A percentile compares a stretch with the other conserved stretches of the same genome.
phyloP scores from a whole-genome alignment of 345 rosid genomes.

The Rhodomyrtus tomentosa region DNA sequence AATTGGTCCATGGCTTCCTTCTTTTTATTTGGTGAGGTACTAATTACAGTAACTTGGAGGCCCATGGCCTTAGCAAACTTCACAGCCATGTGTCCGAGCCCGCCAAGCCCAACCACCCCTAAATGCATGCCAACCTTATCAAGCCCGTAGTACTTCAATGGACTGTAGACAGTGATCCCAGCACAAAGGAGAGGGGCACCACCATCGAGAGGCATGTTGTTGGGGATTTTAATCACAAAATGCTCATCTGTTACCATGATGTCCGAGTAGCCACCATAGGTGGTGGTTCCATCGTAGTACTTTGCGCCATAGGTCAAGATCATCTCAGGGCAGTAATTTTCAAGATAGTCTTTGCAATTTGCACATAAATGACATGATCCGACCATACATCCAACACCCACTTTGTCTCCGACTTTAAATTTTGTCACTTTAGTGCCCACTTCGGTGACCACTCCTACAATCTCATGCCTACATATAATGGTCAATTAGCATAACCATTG shows the following conservation, averaged over 20 bases:
- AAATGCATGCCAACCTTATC: conserved; percentile 19
- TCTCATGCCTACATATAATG: conserved; percentile 20
- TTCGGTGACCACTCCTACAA: conserved; percentile 23
- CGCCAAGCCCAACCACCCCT: conserved; percentile 43
- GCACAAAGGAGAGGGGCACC: conserved; percentile 64
- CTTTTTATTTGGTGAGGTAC: conserved; percentile 32
- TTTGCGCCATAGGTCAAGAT: neutral
- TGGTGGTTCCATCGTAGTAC: conserved; percentile 15
- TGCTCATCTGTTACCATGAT: conserved; percentile 39
- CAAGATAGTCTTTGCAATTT: neutral
- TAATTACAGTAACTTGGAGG: conserved; percentile 30
- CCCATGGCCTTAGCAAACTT: conserved; percentile 46
- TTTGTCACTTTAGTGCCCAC: conserved; percentile 26
- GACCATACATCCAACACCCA: conserved; percentile 28
- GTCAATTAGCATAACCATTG: neutral
- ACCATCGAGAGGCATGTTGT: conserved; percentile 35
- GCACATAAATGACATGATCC: conserved; percentile 15
- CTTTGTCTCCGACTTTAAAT: conserved; percentile 30
- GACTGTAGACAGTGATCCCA: conserved; percentile 63
- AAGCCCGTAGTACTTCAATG: conserved; percentile 37
- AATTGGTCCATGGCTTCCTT: conserved; percentile 24
- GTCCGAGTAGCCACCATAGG: conserved; percentile 35
- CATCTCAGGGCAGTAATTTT: conserved; percentile 1
- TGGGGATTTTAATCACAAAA: conserved; percentile 39
- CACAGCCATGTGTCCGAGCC: conserved; percentile 40